Base-by-base conservation (phyloP, 495 filamentous ascomycete genomes). In the Alectoria sarmentosa region DNA sequence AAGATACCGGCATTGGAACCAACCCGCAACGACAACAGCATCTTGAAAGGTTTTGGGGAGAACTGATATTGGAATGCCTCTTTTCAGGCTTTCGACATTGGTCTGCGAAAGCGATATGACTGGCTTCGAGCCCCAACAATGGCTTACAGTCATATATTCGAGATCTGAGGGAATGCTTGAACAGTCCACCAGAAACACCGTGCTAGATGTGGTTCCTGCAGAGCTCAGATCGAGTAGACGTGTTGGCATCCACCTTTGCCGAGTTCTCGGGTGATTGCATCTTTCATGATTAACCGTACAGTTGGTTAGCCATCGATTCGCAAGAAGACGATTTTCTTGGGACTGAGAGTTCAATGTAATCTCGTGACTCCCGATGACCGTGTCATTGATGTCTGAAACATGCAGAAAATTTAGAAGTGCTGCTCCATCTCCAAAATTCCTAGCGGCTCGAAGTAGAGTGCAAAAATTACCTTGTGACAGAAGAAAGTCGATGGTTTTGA, bases 401-500 rank as follows among this genome's bases (percentile, higher is more conserved):
- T 23, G 34, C 17, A 1, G 26, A 17, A 32, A 19, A 8, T 3
- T 34, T 56, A 36, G 28, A 15, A 32, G 26, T 56, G 14, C 41
- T 13, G 17, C 3, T 19, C 3, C 41, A 42, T 56, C 17, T 26
- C 26, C 23, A 34, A 36, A 21, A 13, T 0, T 56, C 26, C 28
- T 36, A 56, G 54, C 54, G 10, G 9, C 54, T 10, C 26, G 10
- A 56, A 36, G 34, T 56, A 10, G 34, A 14, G 54, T 14, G 21
- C 14, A 11, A 21, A 34, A 56, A n/a, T 56, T 34, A 32, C 54
- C 54, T 8, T 56, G 13, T 19, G 54, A 56, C 26, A 34, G 19
- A 30, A 56, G 28, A 56, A 56, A 56, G 26, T 56, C 54, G 19
- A 56, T 32, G 11, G 28, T 56, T 32, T 56, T 32, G 54, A 56